Evolutionary conservation across 345 rosid genomes (phyloP), one percentile per base, ranked within the genome.

Genomic region (Corchorus capsularis): DNA sequence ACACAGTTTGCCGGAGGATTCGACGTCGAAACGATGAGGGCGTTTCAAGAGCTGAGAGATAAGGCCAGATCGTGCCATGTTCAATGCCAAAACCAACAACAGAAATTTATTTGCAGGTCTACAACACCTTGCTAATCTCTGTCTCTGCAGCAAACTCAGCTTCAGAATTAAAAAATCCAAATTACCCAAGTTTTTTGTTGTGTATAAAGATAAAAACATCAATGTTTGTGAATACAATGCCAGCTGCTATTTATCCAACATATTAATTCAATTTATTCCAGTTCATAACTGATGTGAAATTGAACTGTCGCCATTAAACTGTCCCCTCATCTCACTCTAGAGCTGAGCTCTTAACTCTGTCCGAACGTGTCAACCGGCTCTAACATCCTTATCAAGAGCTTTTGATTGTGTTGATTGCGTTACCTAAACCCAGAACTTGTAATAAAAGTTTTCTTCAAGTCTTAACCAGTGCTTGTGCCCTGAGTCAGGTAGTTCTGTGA

Each of bases 1-100:
- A 39, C 6, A 32, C 85, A 94, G 99, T 94, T 96, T 72, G 99
- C 98, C 0, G 99, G 99, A 71, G 99, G 99, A 47, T 96, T 96
- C 60, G 97, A 94, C 20, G 95, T 77, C 49, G 99, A 92, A 79
- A 96, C 97, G 3, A 96, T 96, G 99, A 90, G 84, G 77, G 99
- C 97, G 19, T 96, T 96, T 72, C 89, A 92, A 79, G 98, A 96
- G 85, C 80, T 96, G 83, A 90, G 98, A 80, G 98, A 96, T 73
- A 96, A 92, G 82, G 98, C 94, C 1, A 83, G 92, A 77, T 88
- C 88, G 13, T 92, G 99, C 78, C 90, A 88, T 64, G 75, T 84
- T 55, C 94, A 92, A 62, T 87, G 86, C 78, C 98, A 92, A 81
- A 90, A 78, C 87, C 97, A 88, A 47, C 90, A 87, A 57, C 92